Conservation (phyloP, 1,284 basidiomycete species). For the Trametes sp. region DNA sequence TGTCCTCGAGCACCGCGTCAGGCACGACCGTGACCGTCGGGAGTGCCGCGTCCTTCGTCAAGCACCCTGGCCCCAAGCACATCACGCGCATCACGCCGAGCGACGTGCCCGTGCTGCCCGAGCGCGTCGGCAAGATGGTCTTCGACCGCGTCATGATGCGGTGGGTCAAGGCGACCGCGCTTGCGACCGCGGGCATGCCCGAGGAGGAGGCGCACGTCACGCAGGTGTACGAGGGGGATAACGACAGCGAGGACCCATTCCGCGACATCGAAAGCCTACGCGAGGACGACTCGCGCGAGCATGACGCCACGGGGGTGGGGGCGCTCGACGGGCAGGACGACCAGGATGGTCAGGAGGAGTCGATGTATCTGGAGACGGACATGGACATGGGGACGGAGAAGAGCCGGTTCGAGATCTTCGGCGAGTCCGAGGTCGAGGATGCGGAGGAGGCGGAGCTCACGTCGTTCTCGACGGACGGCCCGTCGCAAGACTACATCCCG, state of each 20-base stretch:
- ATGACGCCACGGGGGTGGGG: conserved; percentile 24
- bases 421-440: conserved; percentile 57
- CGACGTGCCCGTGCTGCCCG: conserved; percentile 78
- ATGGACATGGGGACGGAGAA: conserved; percentile 46
- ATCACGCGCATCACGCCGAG: conserved; percentile 82
- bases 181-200: conserved; percentile 40
- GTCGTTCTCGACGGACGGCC: conserved; percentile 75
- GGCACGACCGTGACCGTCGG: conserved; percentile 76
- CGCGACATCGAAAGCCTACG: conserved; percentile 85
- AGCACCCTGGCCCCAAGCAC: conserved; percentile 80
- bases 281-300: conserved; percentile 53
- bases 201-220: conserved; percentile 46
- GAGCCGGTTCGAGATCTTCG: conserved; percentile 54
- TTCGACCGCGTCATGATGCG: conserved; percentile 82
- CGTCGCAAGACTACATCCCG: conserved; percentile 44
- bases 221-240: conserved; percentile 48
- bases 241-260: conserved; percentile 85
- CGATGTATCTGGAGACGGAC: conserved; percentile 39
- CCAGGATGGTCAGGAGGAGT: conserved; percentile 39
- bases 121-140: conserved; percentile 86
- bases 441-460: conserved; percentile 71
- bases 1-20: conserved; percentile 82
- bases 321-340: conserved; percentile 34
- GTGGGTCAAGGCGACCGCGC: conserved; percentile 77
- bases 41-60: conserved; percentile 81